Evolutionary conservation across 805 yeast genomes (phyloP).

Genomic region (Candida methanosorbosa): DNA sequence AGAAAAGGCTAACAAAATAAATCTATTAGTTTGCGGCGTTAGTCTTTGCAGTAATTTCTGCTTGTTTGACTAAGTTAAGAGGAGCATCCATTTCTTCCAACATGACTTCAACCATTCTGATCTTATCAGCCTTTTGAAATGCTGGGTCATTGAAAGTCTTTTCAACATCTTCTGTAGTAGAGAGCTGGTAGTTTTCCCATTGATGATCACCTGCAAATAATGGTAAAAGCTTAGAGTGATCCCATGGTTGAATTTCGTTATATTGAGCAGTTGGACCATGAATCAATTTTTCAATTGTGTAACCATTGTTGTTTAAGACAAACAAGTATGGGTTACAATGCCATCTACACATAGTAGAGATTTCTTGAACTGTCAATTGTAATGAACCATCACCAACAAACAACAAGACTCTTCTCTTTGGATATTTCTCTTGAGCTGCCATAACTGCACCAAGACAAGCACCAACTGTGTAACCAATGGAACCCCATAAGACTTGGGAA

Average conservation of each 20-base stretch:
- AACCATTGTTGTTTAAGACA: constrained; percentile 57
- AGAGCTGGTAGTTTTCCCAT: constrained; percentile 44
- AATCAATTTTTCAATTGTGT: constrained; percentile 58
- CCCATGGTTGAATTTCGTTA: constrained; percentile 56
- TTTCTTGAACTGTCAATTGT: constrained; percentile 62
- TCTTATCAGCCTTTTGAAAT: constrained; percentile 43
- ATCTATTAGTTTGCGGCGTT: constrained; percentile 12
- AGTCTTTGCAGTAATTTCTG: constrained; percentile 30
- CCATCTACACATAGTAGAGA: constrained; percentile 57
- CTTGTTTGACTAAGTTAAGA: constrained; percentile 50
- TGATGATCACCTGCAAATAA: constrained; percentile 43
- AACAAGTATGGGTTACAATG: constrained; percentile 52
- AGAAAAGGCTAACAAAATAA: too few species aligned
- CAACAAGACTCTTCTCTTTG: constrained; percentile 47
- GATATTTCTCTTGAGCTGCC: constrained; percentile 54
- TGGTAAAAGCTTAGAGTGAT: constrained; percentile 43
- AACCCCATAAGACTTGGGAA: constrained; percentile 61
- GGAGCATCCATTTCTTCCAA: constrained; percentile 57
- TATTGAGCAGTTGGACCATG: constrained; percentile 53
- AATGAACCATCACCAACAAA: constrained; percentile 64
- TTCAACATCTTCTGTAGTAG: constrained; percentile 48
- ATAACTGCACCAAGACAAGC: constrained; percentile 53
- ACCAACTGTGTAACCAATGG: constrained; percentile 58
- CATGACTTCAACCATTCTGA: constrained; percentile 55
- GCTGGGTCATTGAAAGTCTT: constrained; percentile 31